These are phyloP conservation scores for Ophiostoma sp. DNA, from an alignment of 2,329 filamentous ascomycete genomes.

Conservation along the genomic window DNA sequence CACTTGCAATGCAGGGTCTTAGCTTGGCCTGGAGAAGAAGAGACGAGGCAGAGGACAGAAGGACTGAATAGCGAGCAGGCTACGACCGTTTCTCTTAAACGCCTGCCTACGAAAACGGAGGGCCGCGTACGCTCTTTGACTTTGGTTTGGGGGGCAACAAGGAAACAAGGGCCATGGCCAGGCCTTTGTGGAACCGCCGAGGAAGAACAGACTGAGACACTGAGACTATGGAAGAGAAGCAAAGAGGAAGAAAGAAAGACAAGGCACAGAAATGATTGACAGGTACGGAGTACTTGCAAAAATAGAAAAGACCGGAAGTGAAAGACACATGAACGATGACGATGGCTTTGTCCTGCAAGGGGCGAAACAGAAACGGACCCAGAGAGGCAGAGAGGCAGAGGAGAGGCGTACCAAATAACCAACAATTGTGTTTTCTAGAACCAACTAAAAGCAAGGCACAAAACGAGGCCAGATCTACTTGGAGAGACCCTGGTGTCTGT, in stretches of 20 bases:
- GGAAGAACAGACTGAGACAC: not conserved
- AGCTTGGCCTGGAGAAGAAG: not conserved
- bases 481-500: not conserved
- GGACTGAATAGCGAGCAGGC: too few species aligned
- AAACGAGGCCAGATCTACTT: not conserved
- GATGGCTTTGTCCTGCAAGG: not conserved
- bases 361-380: not conserved
- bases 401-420: not conserved
- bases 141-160: not conserved
- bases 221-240: not conserved
- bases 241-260: not conserved
- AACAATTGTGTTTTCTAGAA: not conserved
- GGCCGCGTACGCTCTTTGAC: not conserved
- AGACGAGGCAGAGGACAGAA: not conserved
- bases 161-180: not conserved
- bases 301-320: not conserved
- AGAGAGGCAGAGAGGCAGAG: not conserved
- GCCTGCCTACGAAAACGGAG: constrained; percentile 11
- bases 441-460: constrained; percentile 7
- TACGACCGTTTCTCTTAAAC: constrained; percentile 6
- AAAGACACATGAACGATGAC: not conserved
- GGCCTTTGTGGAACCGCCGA: constrained; percentile 13
- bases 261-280: not conserved
- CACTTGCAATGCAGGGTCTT: not conserved
- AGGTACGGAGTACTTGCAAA: not conserved